Evolutionary conservation across 1,139 yeast species (phyloP).

Genomic region (Diutina siamensis): DNA sequence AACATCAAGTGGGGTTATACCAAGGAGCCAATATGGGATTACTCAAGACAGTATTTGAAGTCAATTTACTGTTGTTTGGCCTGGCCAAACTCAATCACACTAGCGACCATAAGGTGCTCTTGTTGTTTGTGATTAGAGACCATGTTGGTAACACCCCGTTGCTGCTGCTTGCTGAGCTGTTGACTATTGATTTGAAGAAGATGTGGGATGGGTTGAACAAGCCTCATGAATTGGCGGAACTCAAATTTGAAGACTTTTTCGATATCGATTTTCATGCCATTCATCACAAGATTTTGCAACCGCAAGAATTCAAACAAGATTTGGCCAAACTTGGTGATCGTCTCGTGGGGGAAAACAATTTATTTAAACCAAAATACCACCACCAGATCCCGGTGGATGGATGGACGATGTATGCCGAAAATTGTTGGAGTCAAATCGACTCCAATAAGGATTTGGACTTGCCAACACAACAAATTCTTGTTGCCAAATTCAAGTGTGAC

Average conservation of each 20-base stretch:
- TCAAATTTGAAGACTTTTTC: constrained; percentile 61
- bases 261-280: constrained; percentile 75
- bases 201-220: constrained; percentile 75
- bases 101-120: constrained; percentile 51
- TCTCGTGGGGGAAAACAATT: constrained; percentile 27
- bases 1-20: constrained; percentile 89
- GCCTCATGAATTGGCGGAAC: constrained; percentile 48
- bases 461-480: constrained; percentile 92
- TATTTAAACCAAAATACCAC: constrained; percentile 65
- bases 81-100: constrained; percentile 20
- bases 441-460: constrained; percentile 85
- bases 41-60: constrained; percentile 91
- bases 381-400: constrained; percentile 89
- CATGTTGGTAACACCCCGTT: constrained; percentile 83
- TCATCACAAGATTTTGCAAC: constrained; percentile 76
- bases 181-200: constrained; percentile 55
- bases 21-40: constrained; percentile 98
- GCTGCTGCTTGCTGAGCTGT: constrained; percentile 54
- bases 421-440: constrained; percentile 92
- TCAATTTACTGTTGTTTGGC: constrained; percentile 73
- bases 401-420: constrained; percentile 86
- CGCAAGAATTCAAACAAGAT: constrained; percentile 57
- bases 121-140: constrained; percentile 86
- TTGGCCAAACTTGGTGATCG: constrained; percentile 55
- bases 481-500: constrained; percentile 90